Conservation (phyloP, 2,329 filamentous ascomycete species). For the Grosmannia serpens region DNA sequence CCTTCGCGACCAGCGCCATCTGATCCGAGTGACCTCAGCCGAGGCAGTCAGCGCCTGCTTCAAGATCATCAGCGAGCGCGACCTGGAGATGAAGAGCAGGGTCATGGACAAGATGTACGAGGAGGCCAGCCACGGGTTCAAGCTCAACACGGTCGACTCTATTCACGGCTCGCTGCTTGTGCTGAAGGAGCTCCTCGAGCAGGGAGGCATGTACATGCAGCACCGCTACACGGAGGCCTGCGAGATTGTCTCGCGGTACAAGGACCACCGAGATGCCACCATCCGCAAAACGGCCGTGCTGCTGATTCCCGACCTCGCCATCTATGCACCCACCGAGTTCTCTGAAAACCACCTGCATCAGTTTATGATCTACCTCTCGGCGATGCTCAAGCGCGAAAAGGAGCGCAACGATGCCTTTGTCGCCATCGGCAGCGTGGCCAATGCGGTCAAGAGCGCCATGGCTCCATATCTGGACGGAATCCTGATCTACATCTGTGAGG, state of each 20-base stretch:
- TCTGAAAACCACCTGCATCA: constrained; percentile 78
- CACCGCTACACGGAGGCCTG: constrained; percentile 85
- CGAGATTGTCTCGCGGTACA: constrained; percentile 83
- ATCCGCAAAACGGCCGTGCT: constrained; percentile 84
- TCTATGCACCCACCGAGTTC: constrained; percentile 86
- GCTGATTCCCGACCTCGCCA: constrained; percentile 84
- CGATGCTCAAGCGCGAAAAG: constrained; percentile 88
- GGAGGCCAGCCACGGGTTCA: constrained; percentile 70
- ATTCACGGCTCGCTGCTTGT: constrained; percentile 92
- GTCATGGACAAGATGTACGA: constrained; percentile 90
- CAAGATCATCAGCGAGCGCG: constrained; percentile 87
- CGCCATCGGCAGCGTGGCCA: constrained; percentile 91
- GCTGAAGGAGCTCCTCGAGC: constrained; percentile 81
- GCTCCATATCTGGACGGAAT: constrained; percentile 92
- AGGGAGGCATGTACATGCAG: constrained; percentile 99
- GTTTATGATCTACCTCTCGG: constrained; percentile 93
- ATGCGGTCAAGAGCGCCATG: constrained; percentile 90
- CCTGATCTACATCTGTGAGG: constrained; percentile 84
- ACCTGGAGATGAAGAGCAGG: constrained; percentile 71
- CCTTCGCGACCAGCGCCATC: constrained; percentile 74
- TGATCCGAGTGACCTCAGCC: constrained; percentile 84
- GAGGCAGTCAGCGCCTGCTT: constrained; percentile 93
- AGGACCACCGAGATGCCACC: constrained; percentile 80
- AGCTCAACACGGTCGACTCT: constrained; percentile 69
- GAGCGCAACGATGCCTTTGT: constrained; percentile 90